Percentiles rank a stretch among this genome's conserved stretches.
phyloP scores from a whole-genome alignment of 805 yeast species.

The Scheffersomyces coipomensis region DNA sequence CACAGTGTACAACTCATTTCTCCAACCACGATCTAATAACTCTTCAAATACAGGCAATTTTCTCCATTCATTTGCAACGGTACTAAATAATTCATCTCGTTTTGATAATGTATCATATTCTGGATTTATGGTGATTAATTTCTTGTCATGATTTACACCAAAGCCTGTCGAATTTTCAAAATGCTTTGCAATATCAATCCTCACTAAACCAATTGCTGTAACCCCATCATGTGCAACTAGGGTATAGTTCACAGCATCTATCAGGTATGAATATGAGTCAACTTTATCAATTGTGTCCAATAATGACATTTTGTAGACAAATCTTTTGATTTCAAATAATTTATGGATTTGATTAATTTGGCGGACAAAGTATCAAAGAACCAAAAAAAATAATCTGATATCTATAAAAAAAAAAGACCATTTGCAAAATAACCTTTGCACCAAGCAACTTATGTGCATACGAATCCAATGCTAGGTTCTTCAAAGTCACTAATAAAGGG shows the following conservation, averaged over 20 bases:
- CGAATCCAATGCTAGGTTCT: conserved; percentile 19
- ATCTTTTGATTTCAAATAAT: no score
- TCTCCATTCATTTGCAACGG: conserved; percentile 43
- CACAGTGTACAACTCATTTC: conserved; percentile 77
- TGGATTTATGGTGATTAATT: conserved; percentile 25
- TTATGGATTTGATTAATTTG: no score
- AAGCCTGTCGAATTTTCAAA: conserved; percentile 15
- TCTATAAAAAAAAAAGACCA: no score
- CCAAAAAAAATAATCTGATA: no score
- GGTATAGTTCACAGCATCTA: conserved; percentile 14
- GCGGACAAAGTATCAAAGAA: no score
- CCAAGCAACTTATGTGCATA: no score
- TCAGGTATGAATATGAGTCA: conserved; percentile 28
- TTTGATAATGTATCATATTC: conserved; percentile 35
- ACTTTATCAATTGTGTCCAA: conserved; percentile 20
- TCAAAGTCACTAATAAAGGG: conserved; percentile 24
- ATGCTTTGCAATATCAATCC: conserved; percentile 18
- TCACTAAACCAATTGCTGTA: conserved; percentile 27
- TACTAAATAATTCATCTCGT: conserved; percentile 39
- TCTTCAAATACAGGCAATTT: conserved; percentile 21
- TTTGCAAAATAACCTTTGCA: no score
- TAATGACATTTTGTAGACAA: conserved; percentile 8
- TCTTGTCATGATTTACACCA: conserved; percentile 18
- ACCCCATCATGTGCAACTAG: conserved; percentile 28
- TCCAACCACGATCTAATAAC: conserved; percentile 64